Evolutionary conservation across 208 protist species (phyloP).

Genomic region (Trypanosoma congolense): DNA sequence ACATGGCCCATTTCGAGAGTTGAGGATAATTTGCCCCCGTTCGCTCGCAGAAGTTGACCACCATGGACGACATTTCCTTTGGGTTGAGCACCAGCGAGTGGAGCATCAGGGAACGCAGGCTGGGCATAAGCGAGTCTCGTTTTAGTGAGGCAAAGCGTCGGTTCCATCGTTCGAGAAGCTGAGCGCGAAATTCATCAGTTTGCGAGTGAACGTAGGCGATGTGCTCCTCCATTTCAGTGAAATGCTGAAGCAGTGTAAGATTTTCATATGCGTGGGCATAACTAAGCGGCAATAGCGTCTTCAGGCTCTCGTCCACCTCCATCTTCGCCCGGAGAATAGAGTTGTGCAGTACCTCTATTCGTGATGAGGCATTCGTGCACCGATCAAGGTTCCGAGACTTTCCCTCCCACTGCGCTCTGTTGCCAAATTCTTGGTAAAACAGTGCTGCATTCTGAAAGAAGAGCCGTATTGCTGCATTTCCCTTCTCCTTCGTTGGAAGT

Average conservation of each 20-base stretch:
- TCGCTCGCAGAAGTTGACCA: conserved; percentile 94
- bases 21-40: conserved; percentile 71
- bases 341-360: conserved; percentile 36
- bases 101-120: conserved; percentile 94
- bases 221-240: conserved; percentile 98
- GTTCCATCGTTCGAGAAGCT: conserved; percentile 75
- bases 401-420: conserved; percentile 6
- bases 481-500: conserved; percentile 62
- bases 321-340: conserved; percentile 67
- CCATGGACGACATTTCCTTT: conserved; percentile 92
- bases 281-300: conserved; percentile 82
- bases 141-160: conserved; percentile 81
- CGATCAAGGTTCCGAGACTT: not conserved
- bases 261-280: conserved; percentile 93
- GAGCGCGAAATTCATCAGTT: conserved; percentile 46
- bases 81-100: conserved; percentile 92
- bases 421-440: conserved; percentile 40
- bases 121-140: conserved; percentile 89
- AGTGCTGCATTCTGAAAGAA: conserved; percentile 71
- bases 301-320: conserved; percentile 77
- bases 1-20: conserved; percentile 85
- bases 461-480: conserved; percentile 51
- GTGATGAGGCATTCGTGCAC: not conserved
- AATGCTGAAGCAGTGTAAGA: conserved; percentile 96
- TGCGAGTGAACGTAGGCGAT: conserved; percentile 75